Conservation (phyloP, 2,329 filamentous ascomycete species). For the Scytalidium sp. region DNA sequence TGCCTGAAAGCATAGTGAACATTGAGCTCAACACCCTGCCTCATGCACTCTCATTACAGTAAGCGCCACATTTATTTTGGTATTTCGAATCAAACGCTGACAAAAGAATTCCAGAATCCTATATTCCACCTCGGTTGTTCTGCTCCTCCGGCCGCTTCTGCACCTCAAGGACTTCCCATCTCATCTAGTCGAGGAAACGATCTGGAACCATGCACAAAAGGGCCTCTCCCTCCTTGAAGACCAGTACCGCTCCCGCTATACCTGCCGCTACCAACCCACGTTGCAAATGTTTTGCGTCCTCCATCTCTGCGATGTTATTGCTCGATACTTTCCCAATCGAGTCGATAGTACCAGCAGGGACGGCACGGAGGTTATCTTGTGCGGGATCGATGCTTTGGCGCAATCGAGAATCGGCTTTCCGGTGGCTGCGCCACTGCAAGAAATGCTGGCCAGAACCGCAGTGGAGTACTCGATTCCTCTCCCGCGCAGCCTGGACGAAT, state of each 20-base stretch:
- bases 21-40: conserved; percentile 22
- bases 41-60: conserved; percentile 30
- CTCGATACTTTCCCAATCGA: conserved; percentile 26
- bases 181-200: conserved; percentile 18
- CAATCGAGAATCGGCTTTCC: conserved; percentile 25
- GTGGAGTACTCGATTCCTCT: conserved; percentile 20
- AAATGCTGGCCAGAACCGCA: conserved; percentile 25
- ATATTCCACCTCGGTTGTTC: conserved; percentile 24
- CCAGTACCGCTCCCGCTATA: conserved; percentile 24
- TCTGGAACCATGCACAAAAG: conserved; percentile 27
- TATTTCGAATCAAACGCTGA: conserved; percentile 12
- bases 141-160: conserved; percentile 28
- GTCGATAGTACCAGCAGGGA: conserved; percentile 16
- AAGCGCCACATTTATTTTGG: conserved; percentile 10
- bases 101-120: conserved; percentile 26
- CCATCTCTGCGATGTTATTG: conserved; percentile 26
- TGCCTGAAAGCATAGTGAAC: conserved; percentile 21
- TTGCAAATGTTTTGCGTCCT: conserved; percentile 30
- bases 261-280: conserved; percentile 27
- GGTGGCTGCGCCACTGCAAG: conserved; percentile 26
- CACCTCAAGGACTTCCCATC: conserved; percentile 21
- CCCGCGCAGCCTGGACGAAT: conserved; percentile 14
- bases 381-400: conserved; percentile 24
- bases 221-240: conserved; percentile 27
- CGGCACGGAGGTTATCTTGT: conserved; percentile 22